Evolutionary conservation across 768 basidiomycete genomes (phyloP), one percentile per base, ranked within the genome.

Genomic region (Pisolithus sp.): DNA sequence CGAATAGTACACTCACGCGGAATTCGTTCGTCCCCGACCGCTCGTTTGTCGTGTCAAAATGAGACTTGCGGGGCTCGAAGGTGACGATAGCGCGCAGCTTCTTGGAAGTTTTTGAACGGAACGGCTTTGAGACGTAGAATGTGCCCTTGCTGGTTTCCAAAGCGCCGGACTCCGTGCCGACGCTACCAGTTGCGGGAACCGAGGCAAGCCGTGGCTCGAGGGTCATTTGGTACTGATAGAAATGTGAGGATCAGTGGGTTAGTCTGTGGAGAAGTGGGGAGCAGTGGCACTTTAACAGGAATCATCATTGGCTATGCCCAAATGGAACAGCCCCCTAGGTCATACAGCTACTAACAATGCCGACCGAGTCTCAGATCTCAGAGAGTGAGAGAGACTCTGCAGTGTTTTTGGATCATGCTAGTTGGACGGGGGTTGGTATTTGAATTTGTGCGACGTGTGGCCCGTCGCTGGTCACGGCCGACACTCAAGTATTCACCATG

Each of bases 41-140:
- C 61, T 82, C 80, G 64, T 96, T 95, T 55, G 76, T 73, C 44
- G 81, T 85, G 68, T 98, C 93, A 59, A 98, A 91, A 48, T 76
- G 78, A 4, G 91, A 93, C 52, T 85, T 82, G 46, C 95, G 80
- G 5, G 94, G 91, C 5, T 84, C 79, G 69, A 96, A 98, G 18
- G 88, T 86, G 60, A 95, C 75, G 54, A 92, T 71, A 0, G 93
- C 89, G 41, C 87, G 82, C 12, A 93, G 73, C 61, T 85, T 89
- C 69, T 86, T 89, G 26, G 83, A 82, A 12, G 77, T 73, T 58
- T 76, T 80, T 46, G 89, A 86, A 5, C 86, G 81, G 67, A 82
- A 86, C 2, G 86, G 83, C 59, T 82, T 85, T 5, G 86, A 88
- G 48, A 90, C 80, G 57, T 86, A 84, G 43, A 89, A 67, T 1